Evolutionary conservation across 2,329 filamentous ascomycete genomes (phyloP).

Genomic region (Fusarium drepaniforme): DNA sequence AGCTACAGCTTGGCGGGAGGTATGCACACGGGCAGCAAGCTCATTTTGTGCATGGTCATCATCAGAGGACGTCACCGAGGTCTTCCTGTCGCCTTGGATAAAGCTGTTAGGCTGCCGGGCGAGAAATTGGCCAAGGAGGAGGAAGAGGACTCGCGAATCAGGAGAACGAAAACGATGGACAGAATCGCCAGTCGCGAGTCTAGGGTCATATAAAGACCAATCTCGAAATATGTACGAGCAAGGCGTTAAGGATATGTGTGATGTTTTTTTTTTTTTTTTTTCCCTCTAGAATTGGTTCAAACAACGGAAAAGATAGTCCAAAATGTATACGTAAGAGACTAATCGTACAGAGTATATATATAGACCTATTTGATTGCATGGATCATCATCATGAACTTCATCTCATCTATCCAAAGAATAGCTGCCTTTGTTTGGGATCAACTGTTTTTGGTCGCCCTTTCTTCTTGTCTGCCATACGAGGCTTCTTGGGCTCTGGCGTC

Average conservation of each 20-base stretch:
- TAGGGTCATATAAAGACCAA: constrained; percentile 15
- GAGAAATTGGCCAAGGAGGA: constrained; percentile 47
- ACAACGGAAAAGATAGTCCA: constrained; percentile 3
- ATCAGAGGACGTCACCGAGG: constrained; percentile 68
- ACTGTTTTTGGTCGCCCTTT: constrained; percentile 48
- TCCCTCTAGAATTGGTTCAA: constrained; percentile 5
- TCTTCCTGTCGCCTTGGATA: constrained; percentile 67
- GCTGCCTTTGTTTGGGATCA: constrained; percentile 64
- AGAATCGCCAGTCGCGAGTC: constrained; percentile 43
- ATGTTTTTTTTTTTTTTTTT: constrained; percentile 3
- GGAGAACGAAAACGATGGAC: constrained; percentile 44
- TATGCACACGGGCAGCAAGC: constrained; percentile 67
- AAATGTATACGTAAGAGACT: constrained; percentile 7
- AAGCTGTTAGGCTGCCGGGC: constrained; percentile 61
- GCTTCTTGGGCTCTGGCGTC: constrained; percentile 54
- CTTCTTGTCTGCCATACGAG: constrained; percentile 53
- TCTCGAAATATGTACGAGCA: constrained; percentile 1
- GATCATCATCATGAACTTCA: constrained; percentile 10
- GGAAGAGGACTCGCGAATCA: constrained; percentile 46
- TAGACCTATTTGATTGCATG: constrained; percentile 11
- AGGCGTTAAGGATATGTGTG: constrained; percentile 29
- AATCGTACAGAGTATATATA: constrained; percentile 22
- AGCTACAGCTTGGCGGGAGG: constrained; percentile 68
- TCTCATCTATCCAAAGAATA: constrained; percentile 61
- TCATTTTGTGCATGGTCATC: constrained; percentile 69